phyloP scores from a whole-genome alignment of 352 stramenopile genomes.

The Peronosclerospora sorghi region DNA sequence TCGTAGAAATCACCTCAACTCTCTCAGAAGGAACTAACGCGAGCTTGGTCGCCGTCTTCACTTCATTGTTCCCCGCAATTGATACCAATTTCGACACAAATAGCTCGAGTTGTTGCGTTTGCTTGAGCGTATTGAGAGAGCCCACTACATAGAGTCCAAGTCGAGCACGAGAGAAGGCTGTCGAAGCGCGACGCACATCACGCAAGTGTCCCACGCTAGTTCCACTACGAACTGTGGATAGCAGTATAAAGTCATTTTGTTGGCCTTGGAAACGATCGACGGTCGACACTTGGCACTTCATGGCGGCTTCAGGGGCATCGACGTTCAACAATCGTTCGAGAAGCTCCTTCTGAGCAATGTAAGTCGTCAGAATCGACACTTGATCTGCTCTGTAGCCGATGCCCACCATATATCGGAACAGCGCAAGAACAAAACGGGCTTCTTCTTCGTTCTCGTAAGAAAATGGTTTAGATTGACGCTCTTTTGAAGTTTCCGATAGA shows the following conservation, averaged over 20 bases:
- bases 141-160: slow-evolving; percentile 93
- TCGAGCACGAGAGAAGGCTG: slow-evolving; percentile 86
- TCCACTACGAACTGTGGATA: slow-evolving; percentile 90
- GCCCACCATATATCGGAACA: slow-evolving; percentile 89
- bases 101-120: slow-evolving; percentile 59
- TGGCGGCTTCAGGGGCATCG: slow-evolving; percentile 8
- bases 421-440: slow-evolving; percentile 88
- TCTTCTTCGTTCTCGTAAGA: slow-evolving; percentile 94
- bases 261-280: slow-evolving; percentile 94
- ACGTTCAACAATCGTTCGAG: slow-evolving; percentile 78
- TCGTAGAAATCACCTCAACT: slow-evolving; percentile 2
- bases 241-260: slow-evolving; percentile 92
- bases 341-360: slow-evolving; percentile 91
- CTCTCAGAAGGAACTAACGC: slow-evolving; percentile 26
- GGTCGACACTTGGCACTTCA: slow-evolving; percentile 62
- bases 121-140: slow-evolving; percentile 49
- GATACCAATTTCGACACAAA: slow-evolving; percentile 29
- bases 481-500: slow-evolving; percentile 32
- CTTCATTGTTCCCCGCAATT: slow-evolving; percentile 11
- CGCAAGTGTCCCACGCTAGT: slow-evolving; percentile 78
- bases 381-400: slow-evolving; percentile 86
- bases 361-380: slow-evolving; percentile 92
- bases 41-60: slow-evolving; percentile 22
- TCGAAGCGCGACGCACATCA: slow-evolving; percentile 87
- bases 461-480: slow-evolving; percentile 68